Evolutionary conservation across 208 protist genomes (phyloP).

Genomic region (Balamuthia mandrillaris): DNA sequence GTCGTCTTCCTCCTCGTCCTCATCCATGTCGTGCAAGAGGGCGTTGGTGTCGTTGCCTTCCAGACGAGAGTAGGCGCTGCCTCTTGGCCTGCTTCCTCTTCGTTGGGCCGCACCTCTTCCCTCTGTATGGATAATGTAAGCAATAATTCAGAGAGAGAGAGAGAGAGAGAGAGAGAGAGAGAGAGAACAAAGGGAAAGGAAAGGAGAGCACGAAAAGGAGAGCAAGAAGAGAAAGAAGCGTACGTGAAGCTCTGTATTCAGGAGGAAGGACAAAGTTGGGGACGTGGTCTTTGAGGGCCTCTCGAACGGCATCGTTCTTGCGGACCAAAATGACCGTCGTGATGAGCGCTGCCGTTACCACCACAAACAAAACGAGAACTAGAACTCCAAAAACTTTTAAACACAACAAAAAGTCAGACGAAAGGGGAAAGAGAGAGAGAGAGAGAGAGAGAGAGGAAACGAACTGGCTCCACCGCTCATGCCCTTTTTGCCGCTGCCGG

Average conservation of each 20-base stretch:
- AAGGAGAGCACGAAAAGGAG: neutral
- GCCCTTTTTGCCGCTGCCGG: neutral
- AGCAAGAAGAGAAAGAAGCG: too few relatives aligned
- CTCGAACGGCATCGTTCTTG: neutral
- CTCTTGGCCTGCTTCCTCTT: too few relatives aligned
- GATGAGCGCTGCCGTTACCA: neutral
- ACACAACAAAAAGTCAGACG: neutral
- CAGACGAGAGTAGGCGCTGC: too few relatives aligned
- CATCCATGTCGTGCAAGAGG: too few relatives aligned
- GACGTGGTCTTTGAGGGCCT: neutral
- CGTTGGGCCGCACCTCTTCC: too few relatives aligned
- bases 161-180: neutral
- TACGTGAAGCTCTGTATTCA: too few relatives aligned
- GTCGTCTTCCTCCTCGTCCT: too few relatives aligned
- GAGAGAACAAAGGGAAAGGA: neutral
- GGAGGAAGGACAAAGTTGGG: too few relatives aligned
- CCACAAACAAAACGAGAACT: neutral
- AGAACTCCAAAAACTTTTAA: neutral
- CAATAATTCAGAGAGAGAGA: neutral
- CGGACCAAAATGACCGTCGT: neutral
- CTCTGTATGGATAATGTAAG: too few relatives aligned
- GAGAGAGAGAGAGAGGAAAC: neutral
- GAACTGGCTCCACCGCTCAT: neutral
- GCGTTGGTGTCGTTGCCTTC: too few relatives aligned
- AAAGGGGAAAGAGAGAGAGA: neutral